Base-by-base conservation (phyloP, 257 asterid species). In the Cruciata laevipes region DNA sequence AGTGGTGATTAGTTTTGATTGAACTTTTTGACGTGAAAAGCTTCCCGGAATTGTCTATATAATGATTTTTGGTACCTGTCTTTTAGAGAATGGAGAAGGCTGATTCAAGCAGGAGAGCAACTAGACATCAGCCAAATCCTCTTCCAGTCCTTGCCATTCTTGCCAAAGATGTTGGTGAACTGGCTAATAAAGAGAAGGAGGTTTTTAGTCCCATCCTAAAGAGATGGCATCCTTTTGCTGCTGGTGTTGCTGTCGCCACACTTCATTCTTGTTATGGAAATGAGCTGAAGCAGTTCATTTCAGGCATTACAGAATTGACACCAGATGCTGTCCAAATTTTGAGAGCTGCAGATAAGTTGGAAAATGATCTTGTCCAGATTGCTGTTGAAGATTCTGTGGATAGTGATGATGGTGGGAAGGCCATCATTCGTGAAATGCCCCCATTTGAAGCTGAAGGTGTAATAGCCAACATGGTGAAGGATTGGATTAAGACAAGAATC, bases 371-470 rank as follows among this genome's bases (percentile, higher is more conserved):
- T 59, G 99, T 94, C 69, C 94, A 79, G 73, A 87, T 85, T 77
- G 99, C 99, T 42, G 99, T 94, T 70, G 96, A 90, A 80, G 99
- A 94, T 82, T 85, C 99, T 25, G 99, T 94, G 69, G 97, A 94
- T 37, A 85, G 99, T 65, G 99, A 90, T 78, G 99, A 94, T 87
- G 99, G 99, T 51, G 99, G 99, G 65, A 94, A 94, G 82, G 96
- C 95, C 76, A 90, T 93, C 70, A 88, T 94, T 23, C 97, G 99
- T 32, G 99, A 94, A 85, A 94, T 94, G 99, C 95, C 96, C 57
- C 99, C 99, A 70, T 94, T 74, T 75, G 99, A 94, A 81, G 97
- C 97, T 73, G 96, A 94, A 81, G 88, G 91, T 69, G 94, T 82
- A 16, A 90, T 94, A 30, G 96, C 91, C 66, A 87, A 84, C 78